Conservation (phyloP, 306 rosid species). For the Pueraria montana region DNA sequence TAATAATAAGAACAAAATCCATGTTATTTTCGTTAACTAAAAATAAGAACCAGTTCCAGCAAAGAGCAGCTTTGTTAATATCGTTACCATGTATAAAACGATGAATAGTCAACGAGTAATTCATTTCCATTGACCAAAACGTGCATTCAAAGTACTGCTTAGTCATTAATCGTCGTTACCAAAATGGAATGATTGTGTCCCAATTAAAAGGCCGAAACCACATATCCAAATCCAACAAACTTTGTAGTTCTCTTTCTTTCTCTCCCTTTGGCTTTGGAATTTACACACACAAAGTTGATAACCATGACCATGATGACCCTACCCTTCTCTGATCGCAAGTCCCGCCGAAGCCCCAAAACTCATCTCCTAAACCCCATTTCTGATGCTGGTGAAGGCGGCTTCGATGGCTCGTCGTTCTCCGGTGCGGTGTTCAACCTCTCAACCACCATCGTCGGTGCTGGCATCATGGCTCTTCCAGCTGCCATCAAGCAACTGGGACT, state of each 20-base stretch:
- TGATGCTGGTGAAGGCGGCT: not conserved
- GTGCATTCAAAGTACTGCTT: not conserved
- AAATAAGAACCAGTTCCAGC: not conserved
- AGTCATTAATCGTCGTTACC: not conserved
- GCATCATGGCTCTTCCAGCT: slow-evolving; percentile 9
- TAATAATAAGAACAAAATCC: not conserved
- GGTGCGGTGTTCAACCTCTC: slow-evolving; percentile 19
- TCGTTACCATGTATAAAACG: not conserved
- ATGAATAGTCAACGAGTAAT: not conserved
- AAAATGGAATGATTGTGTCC: not conserved
- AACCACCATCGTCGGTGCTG: not conserved
- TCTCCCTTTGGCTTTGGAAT: not conserved
- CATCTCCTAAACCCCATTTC: not conserved
- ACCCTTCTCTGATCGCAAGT: not conserved
- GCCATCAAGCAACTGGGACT: not conserved
- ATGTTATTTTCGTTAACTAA: not conserved
- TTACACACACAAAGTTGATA: not conserved
- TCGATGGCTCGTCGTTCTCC: not conserved
- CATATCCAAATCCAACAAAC: not conserved
- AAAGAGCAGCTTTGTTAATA: not conserved
- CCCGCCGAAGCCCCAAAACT: not conserved
- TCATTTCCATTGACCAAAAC: not conserved
- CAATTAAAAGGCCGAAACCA: not conserved
- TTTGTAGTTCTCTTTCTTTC: not conserved
- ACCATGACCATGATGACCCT: not conserved